Evolutionary conservation across 2,329 filamentous ascomycete genomes (phyloP), one percentile per base, ranked within the genome.

Genomic region (Trichoderma aggressivum): DNA sequence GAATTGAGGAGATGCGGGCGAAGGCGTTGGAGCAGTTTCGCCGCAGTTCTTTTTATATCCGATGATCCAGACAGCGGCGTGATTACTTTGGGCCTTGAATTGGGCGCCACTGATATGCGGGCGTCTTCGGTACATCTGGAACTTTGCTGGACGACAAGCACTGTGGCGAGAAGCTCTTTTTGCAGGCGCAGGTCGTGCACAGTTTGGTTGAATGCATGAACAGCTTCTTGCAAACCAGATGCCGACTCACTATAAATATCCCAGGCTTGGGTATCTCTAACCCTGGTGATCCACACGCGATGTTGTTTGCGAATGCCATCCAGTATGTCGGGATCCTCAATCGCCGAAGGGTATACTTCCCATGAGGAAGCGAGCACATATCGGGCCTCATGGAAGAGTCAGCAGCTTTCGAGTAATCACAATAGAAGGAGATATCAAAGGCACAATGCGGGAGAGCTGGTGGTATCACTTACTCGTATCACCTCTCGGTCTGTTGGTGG

Each of bases 181-280:
- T 74, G 76, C 5, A 79, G 68, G 6, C 79, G 76, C 73, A 81
- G 74, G n/a, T 81, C 76, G 16, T 80, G 76, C 14, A 82, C 75
- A 7, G 60, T 70, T 76, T 75, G 77, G 70, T 81, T 81, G 8
- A 81, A 70, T 1, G 75, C 78, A 5, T 71, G 30, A 0, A 81
- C 50, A 10, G 77, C 80, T 30, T 77, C 56, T 26, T 75, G 76
- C 7, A 82, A 72, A 5, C 73, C 69, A 6, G 60, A n/a, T 24
- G 77, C 74, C 3, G 73, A 73, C 5, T 75, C 72, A 26, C 78
- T 74, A 53, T 65, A 71, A 28, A 82, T 72, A 7, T 77, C 74
- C 12, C 82, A 73, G 18, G 77, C 43, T 30, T 78, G 76, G 5
- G 55, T 43, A 3, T 74, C 71, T 30, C 75, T 61, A 8, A 72